Evolutionary conservation across 306 rosid genomes (phyloP).

Genomic region (Vigna radiata): DNA sequence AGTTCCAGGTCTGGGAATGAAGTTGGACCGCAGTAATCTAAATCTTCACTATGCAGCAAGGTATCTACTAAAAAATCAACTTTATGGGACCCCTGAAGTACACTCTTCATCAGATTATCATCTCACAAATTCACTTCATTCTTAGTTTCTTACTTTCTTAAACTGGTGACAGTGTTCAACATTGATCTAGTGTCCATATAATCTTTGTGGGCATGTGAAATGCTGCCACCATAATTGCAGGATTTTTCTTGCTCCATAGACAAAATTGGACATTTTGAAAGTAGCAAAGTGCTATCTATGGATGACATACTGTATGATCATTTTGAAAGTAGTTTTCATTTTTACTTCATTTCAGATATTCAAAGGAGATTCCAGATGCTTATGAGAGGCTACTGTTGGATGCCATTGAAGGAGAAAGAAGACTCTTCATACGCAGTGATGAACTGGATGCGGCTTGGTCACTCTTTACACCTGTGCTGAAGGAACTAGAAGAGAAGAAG

Average conservation of each 20-base stretch:
- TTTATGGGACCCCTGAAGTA: slow-evolving; percentile 8
- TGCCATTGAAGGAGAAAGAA: slow-evolving; percentile 91
- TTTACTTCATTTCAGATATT: slow-evolving; percentile 65
- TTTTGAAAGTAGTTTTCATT: too few relatives aligned
- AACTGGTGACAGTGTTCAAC: neutral
- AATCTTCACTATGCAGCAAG: slow-evolving; percentile 93
- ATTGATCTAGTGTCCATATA: slow-evolving; percentile 9
- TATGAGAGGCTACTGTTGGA: slow-evolving; percentile 91
- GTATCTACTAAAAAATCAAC: slow-evolving; percentile 43
- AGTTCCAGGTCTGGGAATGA: slow-evolving; percentile 91
- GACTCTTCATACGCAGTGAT: slow-evolving; percentile 90
- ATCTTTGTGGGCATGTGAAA: neutral
- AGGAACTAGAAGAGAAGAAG: slow-evolving; percentile 78
- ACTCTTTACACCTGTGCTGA: slow-evolving; percentile 79
- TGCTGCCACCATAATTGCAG: neutral
- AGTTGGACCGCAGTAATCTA: slow-evolving; percentile 81
- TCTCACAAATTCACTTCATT: neutral
- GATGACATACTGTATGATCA: neutral
- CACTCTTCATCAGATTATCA: slow-evolving; percentile 20
- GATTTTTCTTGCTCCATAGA: neutral
- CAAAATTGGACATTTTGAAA: neutral
- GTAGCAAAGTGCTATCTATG: neutral
- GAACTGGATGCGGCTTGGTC: slow-evolving; percentile 92
- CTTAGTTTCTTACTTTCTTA: neutral
- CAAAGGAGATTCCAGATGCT: slow-evolving; percentile 94